Base-by-base conservation (phyloP, 495 filamentous ascomycete genomes). In the Hypoxylon trugodes region DNA sequence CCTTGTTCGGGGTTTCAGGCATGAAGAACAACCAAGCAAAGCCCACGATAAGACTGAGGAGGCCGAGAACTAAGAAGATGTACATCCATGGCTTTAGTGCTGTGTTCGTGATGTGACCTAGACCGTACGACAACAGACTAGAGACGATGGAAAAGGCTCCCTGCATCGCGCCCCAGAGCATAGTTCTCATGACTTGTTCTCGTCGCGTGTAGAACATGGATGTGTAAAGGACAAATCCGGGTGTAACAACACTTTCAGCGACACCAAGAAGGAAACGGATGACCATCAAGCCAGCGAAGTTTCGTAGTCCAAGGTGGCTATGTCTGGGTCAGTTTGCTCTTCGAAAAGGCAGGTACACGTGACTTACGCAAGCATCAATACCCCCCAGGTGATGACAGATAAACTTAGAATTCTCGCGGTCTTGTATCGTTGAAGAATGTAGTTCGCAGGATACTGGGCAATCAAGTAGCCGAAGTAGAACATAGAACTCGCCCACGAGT, bases 381-480 rank as follows among this genome's bases (percentile, higher is more conserved):
- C 45, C 6, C 45, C 45, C 45, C 45, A 48, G 16, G 7, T 33
- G 1, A 48, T 48, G 18, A 48, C 45, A 9, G 45, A 48, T 9
- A 48, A 5, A 16, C 45, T 48, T 6, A 48, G 28, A 22, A 48
- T 28, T n/a, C 28, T 48, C 33, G 45, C 45, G 16, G 45, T 48
- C 15, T 28, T 48, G 13, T 22, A 48, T 33, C 45, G 26, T 22
- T 48, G 45, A 33, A 48, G 45, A 28, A 48, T 48, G 18, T 48
- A 48, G 16, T 48, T 48, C 7, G 45, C 45, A 10, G 45, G 45
- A 22, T 48, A 48, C 9, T 48, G 45, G 26, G 45, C 45, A 33
- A 48, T 21, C n/a, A 48, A 16, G 25, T 48, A 48, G 6, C 45
- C 45, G 28, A 48, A 48, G 16, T 48, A 48, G 45, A 48, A 48